Conservation (phyloP, 2,329 filamentous ascomycete genomes). For the Pseudopyricularia cyperi region DNA sequence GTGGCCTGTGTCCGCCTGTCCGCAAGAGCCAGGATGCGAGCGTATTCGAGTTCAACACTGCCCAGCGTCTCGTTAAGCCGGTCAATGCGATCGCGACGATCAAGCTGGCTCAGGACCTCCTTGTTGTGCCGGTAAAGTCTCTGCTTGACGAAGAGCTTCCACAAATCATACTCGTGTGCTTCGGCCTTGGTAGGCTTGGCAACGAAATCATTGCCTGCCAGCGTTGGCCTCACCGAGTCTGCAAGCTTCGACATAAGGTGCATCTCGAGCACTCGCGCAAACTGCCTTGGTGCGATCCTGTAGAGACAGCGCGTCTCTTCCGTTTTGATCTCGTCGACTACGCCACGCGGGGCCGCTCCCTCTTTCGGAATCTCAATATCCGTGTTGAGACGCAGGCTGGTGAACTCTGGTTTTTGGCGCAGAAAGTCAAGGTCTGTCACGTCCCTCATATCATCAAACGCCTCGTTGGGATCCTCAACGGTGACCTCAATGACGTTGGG, state of each 20-base stretch:
- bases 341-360: slow-evolving; percentile 31
- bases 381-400: slow-evolving; percentile 40
- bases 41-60: slow-evolving; percentile 60
- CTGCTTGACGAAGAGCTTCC: slow-evolving; percentile 65
- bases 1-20: slow-evolving; percentile 19
- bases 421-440: slow-evolving; percentile 58
- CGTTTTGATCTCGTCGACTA: slow-evolving; percentile 44
- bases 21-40: slow-evolving; percentile 41
- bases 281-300: slow-evolving; percentile 70
- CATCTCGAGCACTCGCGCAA: slow-evolving; percentile 63
- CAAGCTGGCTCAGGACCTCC: slow-evolving; percentile 57
- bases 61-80: slow-evolving; percentile 59
- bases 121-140: slow-evolving; percentile 64
- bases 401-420: slow-evolving; percentile 44
- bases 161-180: slow-evolving; percentile 53
- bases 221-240: slow-evolving; percentile 38
- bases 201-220: slow-evolving; percentile 26
- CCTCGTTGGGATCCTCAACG: slow-evolving; percentile 85
- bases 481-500: slow-evolving; percentile 69
- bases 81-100: slow-evolving; percentile 52
- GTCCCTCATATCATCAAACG: slow-evolving; percentile 70
- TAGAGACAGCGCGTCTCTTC: slow-evolving; percentile 43
- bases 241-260: slow-evolving; percentile 52
- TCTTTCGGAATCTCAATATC: slow-evolving; percentile 32
- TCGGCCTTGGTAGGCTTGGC: slow-evolving; percentile 35